These are phyloP conservation scores for Trichoderma aggressivum DNA, from an alignment of 2,329 filamentous ascomycete genomes.

Conservation along the genomic window DNA sequence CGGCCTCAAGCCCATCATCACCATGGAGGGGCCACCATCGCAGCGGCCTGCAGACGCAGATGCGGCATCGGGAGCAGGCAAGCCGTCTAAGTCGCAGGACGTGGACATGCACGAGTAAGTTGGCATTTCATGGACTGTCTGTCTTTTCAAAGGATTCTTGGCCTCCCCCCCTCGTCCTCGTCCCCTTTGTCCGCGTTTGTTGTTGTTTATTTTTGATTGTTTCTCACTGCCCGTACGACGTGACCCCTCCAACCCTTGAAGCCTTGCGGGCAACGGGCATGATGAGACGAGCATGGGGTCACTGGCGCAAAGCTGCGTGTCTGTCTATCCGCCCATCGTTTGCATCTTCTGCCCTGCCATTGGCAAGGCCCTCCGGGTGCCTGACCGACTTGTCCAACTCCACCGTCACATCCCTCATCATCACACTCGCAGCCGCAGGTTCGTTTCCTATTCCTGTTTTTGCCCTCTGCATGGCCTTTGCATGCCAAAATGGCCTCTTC, in stretches of 20 bases:
- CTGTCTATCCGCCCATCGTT: neutral
- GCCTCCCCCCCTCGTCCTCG: neutral
- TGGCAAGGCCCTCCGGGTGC: slow-evolving; percentile 13
- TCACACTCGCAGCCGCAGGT: neutral
- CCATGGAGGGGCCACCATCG: slow-evolving; percentile 49
- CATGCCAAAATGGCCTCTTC: neutral
- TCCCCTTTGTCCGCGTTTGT: neutral
- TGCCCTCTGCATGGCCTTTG: neutral
- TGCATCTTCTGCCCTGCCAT: neutral
- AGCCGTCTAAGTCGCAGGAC: neutral
- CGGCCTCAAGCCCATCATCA: slow-evolving; percentile 71
- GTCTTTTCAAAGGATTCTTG: neutral
- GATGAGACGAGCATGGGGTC: neutral
- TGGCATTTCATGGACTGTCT: neutral
- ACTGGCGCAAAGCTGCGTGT: slow-evolving; percentile 2
- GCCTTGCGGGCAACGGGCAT: neutral
- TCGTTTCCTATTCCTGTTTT: neutral
- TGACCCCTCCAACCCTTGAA: slow-evolving; percentile 10
- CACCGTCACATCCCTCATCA: slow-evolving; percentile 9
- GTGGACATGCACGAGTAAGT: neutral
- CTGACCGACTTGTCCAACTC: slow-evolving; percentile 16
- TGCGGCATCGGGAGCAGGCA: neutral
- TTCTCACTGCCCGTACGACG: neutral
- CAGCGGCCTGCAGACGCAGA: slow-evolving; percentile 6
- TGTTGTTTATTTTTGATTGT: neutral